Base-by-base conservation (phyloP, 73 alveolate genomes). In the Blepharisma stoltei region DNA sequence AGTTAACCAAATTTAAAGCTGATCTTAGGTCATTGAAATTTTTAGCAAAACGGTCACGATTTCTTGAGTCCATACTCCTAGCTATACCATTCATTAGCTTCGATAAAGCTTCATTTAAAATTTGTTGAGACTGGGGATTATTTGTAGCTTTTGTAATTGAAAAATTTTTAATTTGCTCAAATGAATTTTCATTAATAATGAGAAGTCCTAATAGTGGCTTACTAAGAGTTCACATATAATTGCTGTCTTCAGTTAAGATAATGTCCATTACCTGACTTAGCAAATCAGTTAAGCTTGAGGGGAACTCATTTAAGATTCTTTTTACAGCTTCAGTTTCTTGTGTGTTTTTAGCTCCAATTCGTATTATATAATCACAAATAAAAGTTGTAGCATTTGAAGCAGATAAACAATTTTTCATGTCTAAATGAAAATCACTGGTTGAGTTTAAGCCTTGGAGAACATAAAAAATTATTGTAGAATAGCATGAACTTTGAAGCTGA, bases 151-250 rank as follows among this genome's bases (percentile, higher is more conserved):
- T 23, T 14, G 25, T 9, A 69, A 69, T 69, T 9, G 65, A 9
- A 7, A n/a, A 9, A 43, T 23, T 69, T 46, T 69, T 69, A 7
- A 69, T 37, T 43, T n/a, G 25, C 14, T 69, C 41, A 43, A 37
- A 69, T 14, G 11, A 9, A 8, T 69, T 43, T 38, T 44, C 55
- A 43, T 37, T 37, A 1, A 69, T n/a, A 7, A 69, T n/a, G 4
- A 43, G 32, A 7, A 69, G 21, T 38, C 71, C 71, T 69, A 69
- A 53, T 1, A 69, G 65, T 18, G 27, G 32, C 45, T 69, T 69
- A 46, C 41, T 69, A 14, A 69, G n/a, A 9, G 79, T 37, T 43
- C 79, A 69, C 60, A 69, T 38, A 23, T 37, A 69, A 44, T 43
- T 38, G 23, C 14, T 44, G 25, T 69, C 79, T 23, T 69, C 54